Conservation (phyloP, 2,329 filamentous ascomycete species). For the Colletotrichum tamarilloi region DNA sequence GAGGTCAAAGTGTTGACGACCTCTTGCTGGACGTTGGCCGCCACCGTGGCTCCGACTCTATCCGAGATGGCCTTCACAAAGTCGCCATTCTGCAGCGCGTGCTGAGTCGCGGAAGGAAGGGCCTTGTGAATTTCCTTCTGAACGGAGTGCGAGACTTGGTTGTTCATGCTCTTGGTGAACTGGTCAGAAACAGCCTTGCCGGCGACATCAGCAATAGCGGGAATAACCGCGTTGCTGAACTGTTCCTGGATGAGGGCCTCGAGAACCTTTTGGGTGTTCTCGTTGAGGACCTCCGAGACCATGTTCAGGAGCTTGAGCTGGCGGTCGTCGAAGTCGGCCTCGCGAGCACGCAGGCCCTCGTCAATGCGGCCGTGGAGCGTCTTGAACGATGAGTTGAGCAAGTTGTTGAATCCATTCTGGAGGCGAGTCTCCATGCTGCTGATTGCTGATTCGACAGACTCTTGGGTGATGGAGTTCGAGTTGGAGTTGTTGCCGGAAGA, state of each 20-base stretch:
- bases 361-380: constrained; percentile 72
- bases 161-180: constrained; percentile 74
- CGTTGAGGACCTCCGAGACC: constrained; percentile 70
- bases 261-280: constrained; percentile 77
- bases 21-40: constrained; percentile 76
- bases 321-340: constrained; percentile 63
- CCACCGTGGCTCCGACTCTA: constrained; percentile 74
- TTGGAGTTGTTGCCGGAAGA: constrained; percentile 42
- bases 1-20: constrained; percentile 70
- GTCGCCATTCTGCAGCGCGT: constrained; percentile 79
- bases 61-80: constrained; percentile 80
- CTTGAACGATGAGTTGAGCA: constrained; percentile 68
- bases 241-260: constrained; percentile 80
- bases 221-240: constrained; percentile 81
- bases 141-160: constrained; percentile 73
- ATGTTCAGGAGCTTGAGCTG: constrained; percentile 67
- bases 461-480: constrained; percentile 48
- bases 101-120: constrained; percentile 74
- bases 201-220: constrained; percentile 76
- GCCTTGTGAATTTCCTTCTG: constrained; percentile 78
- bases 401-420: constrained; percentile 57
- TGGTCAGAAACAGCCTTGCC: constrained; percentile 77
- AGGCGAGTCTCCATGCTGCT: constrained; percentile 64
- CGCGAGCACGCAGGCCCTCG: constrained; percentile 70
- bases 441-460: constrained; percentile 65